Conservation (phyloP, 208 protist genomes). For the Wallacemonas sp. region DNA sequence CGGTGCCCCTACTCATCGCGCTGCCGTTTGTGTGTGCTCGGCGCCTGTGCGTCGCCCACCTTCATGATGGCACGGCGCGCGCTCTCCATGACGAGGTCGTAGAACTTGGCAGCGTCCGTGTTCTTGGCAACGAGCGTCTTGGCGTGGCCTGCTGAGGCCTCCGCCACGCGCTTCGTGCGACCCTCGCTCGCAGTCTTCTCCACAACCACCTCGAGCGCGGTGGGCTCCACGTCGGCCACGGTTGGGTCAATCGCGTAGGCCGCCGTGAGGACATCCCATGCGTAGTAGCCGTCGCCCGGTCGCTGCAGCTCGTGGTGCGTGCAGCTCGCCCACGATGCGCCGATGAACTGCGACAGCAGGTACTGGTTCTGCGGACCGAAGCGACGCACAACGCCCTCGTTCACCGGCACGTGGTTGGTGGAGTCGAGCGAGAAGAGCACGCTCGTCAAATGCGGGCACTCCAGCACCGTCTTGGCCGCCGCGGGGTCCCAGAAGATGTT, state of each 20-base stretch:
- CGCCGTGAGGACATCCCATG: slow-evolving; percentile 89
- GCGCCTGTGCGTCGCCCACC: neutral
- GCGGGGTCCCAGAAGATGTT: slow-evolving; percentile 91
- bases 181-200: slow-evolving; percentile 54
- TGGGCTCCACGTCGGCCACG: slow-evolving; percentile 51
- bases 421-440: slow-evolving; percentile 87
- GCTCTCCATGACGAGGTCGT: slow-evolving; percentile 57
- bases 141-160: neutral
- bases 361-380: slow-evolving; percentile 84
- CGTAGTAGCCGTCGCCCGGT: slow-evolving; percentile 79
- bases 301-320: slow-evolving; percentile 70
- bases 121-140: slow-evolving; percentile 61
- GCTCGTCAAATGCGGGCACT: slow-evolving; percentile 40
- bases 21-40: too few relatives aligned
- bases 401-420: slow-evolving; percentile 85
- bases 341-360: slow-evolving; percentile 87
- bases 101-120: slow-evolving; percentile 60
- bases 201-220: slow-evolving; percentile 56
- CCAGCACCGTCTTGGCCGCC: slow-evolving; percentile 72
- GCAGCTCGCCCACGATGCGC: slow-evolving; percentile 74
- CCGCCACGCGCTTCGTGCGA: slow-evolving; percentile 30
- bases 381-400: slow-evolving; percentile 54
- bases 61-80: slow-evolving; percentile 37
- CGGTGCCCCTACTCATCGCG: too few relatives aligned
- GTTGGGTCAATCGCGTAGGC: slow-evolving; percentile 67